Percentiles rank a stretch among this genome's conserved stretches.
Conservation (phyloP, 768 basidiomycete genomes). For the Pleurotus djamor region DNA sequence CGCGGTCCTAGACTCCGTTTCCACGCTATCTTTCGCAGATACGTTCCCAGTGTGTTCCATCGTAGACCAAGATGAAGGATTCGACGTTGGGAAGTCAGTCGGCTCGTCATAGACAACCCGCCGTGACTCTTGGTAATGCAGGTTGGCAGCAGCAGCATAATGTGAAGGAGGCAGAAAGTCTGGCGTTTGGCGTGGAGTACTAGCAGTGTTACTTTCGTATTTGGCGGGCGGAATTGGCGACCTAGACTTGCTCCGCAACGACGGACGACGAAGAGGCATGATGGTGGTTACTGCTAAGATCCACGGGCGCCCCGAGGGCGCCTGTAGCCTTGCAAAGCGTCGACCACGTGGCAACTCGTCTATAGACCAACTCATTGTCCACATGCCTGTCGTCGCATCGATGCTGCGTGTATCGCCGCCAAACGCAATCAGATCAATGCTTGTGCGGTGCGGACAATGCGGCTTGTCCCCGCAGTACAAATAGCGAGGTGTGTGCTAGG, state of each 20-base stretch:
- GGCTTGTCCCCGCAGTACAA: no score
- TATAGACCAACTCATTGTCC: no score
- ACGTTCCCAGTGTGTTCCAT: neutral
- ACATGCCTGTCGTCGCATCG: no score
- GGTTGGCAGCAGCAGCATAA: slow-evolving; percentile 51
- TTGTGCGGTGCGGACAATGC: no score
- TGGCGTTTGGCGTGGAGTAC: slow-evolving; percentile 19
- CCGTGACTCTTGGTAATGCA: neutral
- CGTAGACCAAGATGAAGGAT: neutral
- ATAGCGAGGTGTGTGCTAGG: no score
- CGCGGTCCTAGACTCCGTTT: neutral
- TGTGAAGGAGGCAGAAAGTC: slow-evolving; percentile 53
- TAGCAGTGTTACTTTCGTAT: slow-evolving; percentile 12
- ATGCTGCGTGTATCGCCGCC: no score
- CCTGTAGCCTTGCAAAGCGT: no score
- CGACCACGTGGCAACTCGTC: no score
- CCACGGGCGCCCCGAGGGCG: neutral
- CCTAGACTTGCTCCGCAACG: slow-evolving; percentile 33
- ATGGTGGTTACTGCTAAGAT: neutral
- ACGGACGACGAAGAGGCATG: slow-evolving; percentile 9
- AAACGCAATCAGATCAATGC: no score
- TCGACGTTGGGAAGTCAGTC: neutral
- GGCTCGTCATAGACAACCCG: neutral
- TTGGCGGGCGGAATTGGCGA: slow-evolving; percentile 35
- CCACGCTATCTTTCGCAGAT: neutral